Base-by-base conservation (phyloP, 768 basidiomycete species). In the Boletus rufocinnamomeus region DNA sequence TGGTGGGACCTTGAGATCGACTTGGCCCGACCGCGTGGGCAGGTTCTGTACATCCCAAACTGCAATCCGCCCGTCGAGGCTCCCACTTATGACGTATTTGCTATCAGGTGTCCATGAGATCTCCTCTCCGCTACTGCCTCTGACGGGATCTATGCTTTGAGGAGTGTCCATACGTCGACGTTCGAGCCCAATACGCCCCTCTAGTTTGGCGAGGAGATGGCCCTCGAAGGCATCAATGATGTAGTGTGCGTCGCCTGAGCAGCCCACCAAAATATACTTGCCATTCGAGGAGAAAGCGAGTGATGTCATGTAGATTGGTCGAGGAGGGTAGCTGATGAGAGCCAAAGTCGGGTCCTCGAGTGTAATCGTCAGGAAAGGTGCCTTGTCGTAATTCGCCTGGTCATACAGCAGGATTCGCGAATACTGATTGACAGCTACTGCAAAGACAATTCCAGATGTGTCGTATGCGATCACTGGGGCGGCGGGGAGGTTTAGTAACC, bases 101-200 rank as follows among this genome's bases (percentile, higher is more conserved):
- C 93, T 94, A 72, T 99, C 96, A 0, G 93, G 91, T 3, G 92
- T 95, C 93, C 93, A 98, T 13, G 83, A 83, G 5, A 95, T 89
- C 76, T 98, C 97, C 70, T 98, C 94, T 14, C 95, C 93, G 59
- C 93, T 95, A 56, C 83, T 85, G 2, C 94, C 95, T 63, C 88
- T 87, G 17, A 79, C 69, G 52, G 92, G 85, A 71, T 87, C 81
- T 64, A 92, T 87, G 54, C 75, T 82, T 19, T 77, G 80, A 50
- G 76, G 85, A 41, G 71, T 72, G 38, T 72, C 77, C 59, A 74
- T 66, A 47, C 73, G 75, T 45, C 88, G 83, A 25, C 89, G 81
- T 73, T 95, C 95, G 34, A 98, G 75, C 3, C 94, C 95, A 3
- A 80, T 74, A 65, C 91, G 89, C 0, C 95, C 95, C 68, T 88